phyloP scores from a whole-genome alignment of 768 basidiomycete genomes.

The Wakefieldia striispora region DNA sequence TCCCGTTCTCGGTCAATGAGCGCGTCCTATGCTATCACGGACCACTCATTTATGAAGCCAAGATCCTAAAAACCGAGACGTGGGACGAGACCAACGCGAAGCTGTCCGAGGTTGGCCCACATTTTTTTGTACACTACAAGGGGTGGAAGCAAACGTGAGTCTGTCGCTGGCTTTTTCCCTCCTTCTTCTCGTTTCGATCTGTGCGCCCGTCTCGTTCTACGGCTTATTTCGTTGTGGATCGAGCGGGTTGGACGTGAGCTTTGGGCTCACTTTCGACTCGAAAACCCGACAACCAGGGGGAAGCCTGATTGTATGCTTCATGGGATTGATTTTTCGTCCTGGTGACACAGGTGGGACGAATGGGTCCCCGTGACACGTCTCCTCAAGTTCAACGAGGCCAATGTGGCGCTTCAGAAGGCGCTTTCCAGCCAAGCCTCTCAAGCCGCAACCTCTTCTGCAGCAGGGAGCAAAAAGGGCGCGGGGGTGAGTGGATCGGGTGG shows the following conservation, averaged over 20 bases:
- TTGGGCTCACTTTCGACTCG: background rate
- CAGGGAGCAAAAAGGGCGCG: constrained; percentile 27
- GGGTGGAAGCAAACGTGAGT: constrained; percentile 97
- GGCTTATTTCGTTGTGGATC: background rate
- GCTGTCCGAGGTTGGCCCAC: constrained; percentile 63
- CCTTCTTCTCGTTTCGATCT: background rate
- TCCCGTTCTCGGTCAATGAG: constrained; percentile 60
- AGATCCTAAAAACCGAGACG: constrained; percentile 69
- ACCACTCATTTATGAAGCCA: constrained; percentile 93
- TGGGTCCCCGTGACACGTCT: constrained; percentile 85
- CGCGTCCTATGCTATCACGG: constrained; percentile 93
- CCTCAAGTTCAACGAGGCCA: constrained; percentile 53
- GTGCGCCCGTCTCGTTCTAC: background rate
- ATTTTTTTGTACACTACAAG: constrained; percentile 85
- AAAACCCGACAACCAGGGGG: too few species aligned
- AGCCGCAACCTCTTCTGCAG: constrained; percentile 34
- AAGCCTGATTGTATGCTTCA: too few species aligned
- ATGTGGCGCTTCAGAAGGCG: constrained; percentile 65
- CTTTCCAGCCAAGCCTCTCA: constrained; percentile 49
- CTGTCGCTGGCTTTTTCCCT: background rate
- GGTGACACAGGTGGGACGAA: constrained; percentile 31
- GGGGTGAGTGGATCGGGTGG: constrained; percentile 31
- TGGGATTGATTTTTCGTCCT: too few species aligned
- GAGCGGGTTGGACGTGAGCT: too few species aligned
- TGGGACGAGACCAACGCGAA: constrained; percentile 64